Conservation (phyloP, 2,329 filamentous ascomycete genomes). For the Claviceps humidiphila region DNA sequence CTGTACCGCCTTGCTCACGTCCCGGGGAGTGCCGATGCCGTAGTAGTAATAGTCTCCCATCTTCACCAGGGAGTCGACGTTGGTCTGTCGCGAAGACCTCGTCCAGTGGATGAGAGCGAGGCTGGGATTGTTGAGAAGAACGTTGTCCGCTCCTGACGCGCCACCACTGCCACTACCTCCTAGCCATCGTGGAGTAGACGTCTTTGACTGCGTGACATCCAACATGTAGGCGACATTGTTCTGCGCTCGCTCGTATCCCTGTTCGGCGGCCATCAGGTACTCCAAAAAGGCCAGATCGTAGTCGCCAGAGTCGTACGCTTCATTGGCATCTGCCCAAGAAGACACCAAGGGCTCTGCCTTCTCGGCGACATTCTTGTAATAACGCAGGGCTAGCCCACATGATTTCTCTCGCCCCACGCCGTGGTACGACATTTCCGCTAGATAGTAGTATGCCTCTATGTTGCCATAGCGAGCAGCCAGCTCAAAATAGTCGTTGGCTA, state of each 20-base stretch:
- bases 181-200: constrained; percentile 28
- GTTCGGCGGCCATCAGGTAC: constrained; percentile 80
- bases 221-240: constrained; percentile 82
- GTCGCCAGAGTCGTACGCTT: constrained; percentile 67
- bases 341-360: constrained; percentile 61
- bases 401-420: constrained; percentile 69
- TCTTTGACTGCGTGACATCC: constrained; percentile 53
- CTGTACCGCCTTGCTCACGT: constrained; percentile 78
- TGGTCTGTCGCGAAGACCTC: constrained; percentile 80
- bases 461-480: constrained; percentile 69
- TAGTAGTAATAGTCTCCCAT: constrained; percentile 95
- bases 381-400: constrained; percentile 62
- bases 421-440: constrained; percentile 74
- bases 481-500: constrained; percentile 78
- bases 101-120: constrained; percentile 90
- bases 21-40: constrained; percentile 59
- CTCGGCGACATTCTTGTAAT: constrained; percentile 72
- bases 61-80: constrained; percentile 89
- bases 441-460: constrained; percentile 83
- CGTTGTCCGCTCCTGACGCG: constrained; percentile 15
- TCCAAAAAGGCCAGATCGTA: constrained; percentile 66
- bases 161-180: constrained; percentile 17
- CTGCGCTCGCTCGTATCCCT: constrained; percentile 81
- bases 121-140: constrained; percentile 36
- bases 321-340: constrained; percentile 70